Evolutionary conservation across 495 filamentous ascomycete species (phyloP).

Genomic region (Penicillium longicatenatum): DNA sequence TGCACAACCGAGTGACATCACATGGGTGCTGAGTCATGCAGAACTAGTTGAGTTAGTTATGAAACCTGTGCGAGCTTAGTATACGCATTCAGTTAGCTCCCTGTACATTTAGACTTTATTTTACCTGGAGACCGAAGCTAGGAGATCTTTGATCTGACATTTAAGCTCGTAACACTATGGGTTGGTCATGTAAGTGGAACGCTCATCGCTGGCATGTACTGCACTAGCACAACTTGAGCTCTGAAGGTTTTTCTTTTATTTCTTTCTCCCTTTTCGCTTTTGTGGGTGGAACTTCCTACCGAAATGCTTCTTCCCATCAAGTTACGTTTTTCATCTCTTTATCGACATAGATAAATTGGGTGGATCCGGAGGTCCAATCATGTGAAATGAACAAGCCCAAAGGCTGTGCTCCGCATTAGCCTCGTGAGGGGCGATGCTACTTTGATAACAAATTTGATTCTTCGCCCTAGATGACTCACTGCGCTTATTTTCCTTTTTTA

Average conservation of each 20-base stretch:
- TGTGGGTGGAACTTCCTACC: no score
- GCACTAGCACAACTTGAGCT: no score
- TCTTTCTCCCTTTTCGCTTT: no score
- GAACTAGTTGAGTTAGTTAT: no score
- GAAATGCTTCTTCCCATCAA: background rate
- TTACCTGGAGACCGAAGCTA: no score
- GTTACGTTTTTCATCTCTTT: background rate
- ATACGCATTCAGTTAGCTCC: background rate
- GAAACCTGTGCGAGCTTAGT: no score
- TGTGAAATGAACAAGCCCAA: background rate
- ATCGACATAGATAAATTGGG: background rate
- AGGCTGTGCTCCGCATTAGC: background rate
- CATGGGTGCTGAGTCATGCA: conserved; percentile 11
- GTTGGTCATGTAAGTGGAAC: no score
- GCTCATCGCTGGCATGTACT: no score
- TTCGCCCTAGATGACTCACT: background rate
- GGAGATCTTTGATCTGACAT: no score
- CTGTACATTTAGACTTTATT: background rate
- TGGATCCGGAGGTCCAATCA: background rate
- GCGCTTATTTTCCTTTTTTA: background rate
- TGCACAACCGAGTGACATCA: conserved; percentile 4
- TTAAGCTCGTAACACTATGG: no score
- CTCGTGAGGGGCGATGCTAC: background rate
- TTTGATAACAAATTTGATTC: background rate
- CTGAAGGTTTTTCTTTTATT: no score